Conservation (phyloP, 352 stramenopile species). For the Globisporangium solare region DNA sequence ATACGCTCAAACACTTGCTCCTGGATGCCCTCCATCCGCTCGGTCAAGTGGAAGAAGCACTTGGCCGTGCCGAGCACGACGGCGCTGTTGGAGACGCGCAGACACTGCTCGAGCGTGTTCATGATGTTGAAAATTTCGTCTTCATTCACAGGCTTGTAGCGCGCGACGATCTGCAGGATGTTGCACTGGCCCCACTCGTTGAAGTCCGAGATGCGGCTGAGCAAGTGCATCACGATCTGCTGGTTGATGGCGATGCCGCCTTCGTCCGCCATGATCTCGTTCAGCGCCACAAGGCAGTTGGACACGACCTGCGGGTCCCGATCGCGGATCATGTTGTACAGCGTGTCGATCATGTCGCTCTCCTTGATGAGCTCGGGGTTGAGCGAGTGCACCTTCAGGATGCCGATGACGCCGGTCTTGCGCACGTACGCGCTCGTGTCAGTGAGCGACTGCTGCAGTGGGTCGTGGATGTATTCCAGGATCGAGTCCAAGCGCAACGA, state of each 20-base stretch:
- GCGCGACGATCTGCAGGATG: slow-evolving; percentile 92
- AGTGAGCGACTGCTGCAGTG: slow-evolving; percentile 87
- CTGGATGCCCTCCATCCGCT: slow-evolving; percentile 88
- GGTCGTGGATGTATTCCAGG: slow-evolving; percentile 97
- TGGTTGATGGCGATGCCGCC: slow-evolving; percentile 97
- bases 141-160: slow-evolving; percentile 93
- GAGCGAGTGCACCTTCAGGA: slow-evolving; percentile 96
- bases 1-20: slow-evolving; percentile 89
- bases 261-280: slow-evolving; percentile 97
- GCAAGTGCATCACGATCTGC: slow-evolving; percentile 96
- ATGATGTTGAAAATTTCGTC: slow-evolving; percentile 98
- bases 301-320: slow-evolving; percentile 96
- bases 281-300: slow-evolving; percentile 96
- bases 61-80: slow-evolving; percentile 96
- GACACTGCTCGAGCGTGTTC: slow-evolving; percentile 94
- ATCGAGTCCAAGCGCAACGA: slow-evolving; percentile 96
- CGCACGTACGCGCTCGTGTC: slow-evolving; percentile 98
- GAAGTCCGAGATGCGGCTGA: slow-evolving; percentile 98
- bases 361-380: slow-evolving; percentile 91
- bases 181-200: slow-evolving; percentile 98
- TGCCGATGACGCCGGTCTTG: slow-evolving; percentile 98
- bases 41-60: slow-evolving; percentile 96
- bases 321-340: slow-evolving; percentile 99
- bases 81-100: slow-evolving; percentile 94
- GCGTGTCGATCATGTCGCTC: slow-evolving; percentile 95